Evolutionary conservation across 1,139 yeast species (phyloP).

Genomic region (Saccharomycopsis phalli): DNA sequence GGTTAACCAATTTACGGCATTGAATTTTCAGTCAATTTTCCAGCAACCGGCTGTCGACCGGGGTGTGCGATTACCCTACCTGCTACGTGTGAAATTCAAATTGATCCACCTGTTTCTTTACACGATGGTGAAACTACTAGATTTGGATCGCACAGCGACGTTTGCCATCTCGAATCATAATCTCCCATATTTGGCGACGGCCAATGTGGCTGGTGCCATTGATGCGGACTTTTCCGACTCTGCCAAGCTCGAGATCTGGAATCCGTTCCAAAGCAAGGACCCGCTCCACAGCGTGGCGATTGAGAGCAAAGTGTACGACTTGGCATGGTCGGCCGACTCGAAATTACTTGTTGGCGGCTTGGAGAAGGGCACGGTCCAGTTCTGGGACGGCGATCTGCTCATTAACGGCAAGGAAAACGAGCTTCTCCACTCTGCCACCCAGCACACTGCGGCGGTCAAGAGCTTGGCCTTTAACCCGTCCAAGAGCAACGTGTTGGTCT

Average conservation of each 20-base stretch:
- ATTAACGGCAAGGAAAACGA: conserved; percentile 32
- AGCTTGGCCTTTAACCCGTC: conserved; percentile 71
- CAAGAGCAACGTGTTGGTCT: conserved; percentile 64
- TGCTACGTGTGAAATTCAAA: conserved; percentile 1
- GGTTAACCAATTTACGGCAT: too few relatives aligned
- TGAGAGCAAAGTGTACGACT: conserved; percentile 54
- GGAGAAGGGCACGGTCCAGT: conserved; percentile 71
- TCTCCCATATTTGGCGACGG: conserved; percentile 74
- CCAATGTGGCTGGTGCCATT: conserved; percentile 91
- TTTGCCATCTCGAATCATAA: conserved; percentile 89
- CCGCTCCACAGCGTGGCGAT: conserved; percentile 46
- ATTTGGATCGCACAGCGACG: conserved; percentile 78
- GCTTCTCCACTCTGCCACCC: conserved; percentile 34
- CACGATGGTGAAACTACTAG: conserved; percentile 73
- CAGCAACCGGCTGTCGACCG: too few relatives aligned
- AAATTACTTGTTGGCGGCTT: conserved; percentile 79
- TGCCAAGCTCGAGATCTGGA: conserved; percentile 73
- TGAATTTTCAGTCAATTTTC: too few relatives aligned
- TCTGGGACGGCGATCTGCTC: conserved; percentile 58
- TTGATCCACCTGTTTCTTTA: neutral
- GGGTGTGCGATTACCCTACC: conserved; percentile 1
- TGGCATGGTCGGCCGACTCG: conserved; percentile 75
- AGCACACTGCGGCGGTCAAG: conserved; percentile 66
- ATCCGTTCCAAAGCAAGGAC: conserved; percentile 35
- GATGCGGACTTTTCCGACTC: conserved; percentile 79